Evolutionary conservation across 805 yeast genomes (phyloP), one percentile per base, ranked within the genome.

Genomic region (Nadsonia fulvescens): DNA sequence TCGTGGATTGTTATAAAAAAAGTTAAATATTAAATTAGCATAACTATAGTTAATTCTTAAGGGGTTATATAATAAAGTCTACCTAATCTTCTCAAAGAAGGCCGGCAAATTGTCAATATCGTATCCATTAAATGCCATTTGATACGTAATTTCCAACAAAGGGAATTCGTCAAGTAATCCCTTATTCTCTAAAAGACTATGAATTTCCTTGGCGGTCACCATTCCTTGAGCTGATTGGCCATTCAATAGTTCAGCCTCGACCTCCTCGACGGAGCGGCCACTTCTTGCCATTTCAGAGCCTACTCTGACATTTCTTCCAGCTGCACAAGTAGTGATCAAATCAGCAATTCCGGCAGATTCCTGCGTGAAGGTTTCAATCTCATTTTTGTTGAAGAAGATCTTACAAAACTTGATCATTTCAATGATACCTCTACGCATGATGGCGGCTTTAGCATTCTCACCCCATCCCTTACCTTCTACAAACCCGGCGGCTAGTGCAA

Each of bases 401-500:
- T 68, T 61, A 20, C 93, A 89, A 52, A 89, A 89, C 47, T 66
- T 66, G 50, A 83, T 76, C 46, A 77, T 79, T 58, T 89, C 98
- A 44, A 74, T 65, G 37, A 89, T 57, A 25, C 98, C 98, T 39
- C 86, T 75, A 58, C 98, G 70, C 83, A 86, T 91, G 43, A 89
- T 72, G 23, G 96, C 98, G 30, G 96, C 75, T 54, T 86, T 82
- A 37, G 98, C 96, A 51, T 89, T 89, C 54, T 82, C 93, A 52
- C 98, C 98, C 98, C 98, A 89, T 36, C 92, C 93, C 37, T 78
- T 64, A 42, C 98, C 98, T 54, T 81, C 93, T 35, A 86, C 96
- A 47, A 89, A 78, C 30, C 98, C 98, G 34, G 91, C 94, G 37
- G 93, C 91, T 46, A 82, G 60, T 18, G 98, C 98, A 35, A 86